These are phyloP conservation scores for Trichoderma semiorbis DNA, from an alignment of 2,329 filamentous ascomycete species.

Conservation along the genomic window DNA sequence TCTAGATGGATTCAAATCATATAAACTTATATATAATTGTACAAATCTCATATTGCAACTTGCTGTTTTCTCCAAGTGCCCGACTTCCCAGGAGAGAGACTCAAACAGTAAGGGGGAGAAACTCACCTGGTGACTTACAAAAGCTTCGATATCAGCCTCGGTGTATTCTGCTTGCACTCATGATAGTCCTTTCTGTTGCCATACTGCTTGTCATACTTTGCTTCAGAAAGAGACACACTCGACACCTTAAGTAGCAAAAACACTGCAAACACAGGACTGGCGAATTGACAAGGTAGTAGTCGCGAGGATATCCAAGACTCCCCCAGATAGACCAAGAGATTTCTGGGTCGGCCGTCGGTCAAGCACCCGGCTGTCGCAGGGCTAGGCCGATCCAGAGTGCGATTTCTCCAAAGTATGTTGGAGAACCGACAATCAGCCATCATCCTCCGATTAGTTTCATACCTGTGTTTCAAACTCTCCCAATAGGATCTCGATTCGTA, in stretches of 20 bases:
- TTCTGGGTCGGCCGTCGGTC: constrained; percentile 50
- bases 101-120: background rate
- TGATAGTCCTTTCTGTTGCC: constrained; percentile 63
- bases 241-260: constrained; percentile 62
- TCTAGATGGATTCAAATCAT: background rate
- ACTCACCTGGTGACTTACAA: constrained; percentile 28
- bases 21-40: background rate
- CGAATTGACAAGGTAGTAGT: constrained; percentile 44
- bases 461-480: background rate
- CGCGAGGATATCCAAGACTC: constrained; percentile 28
- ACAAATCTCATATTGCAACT: background rate
- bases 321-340: constrained; percentile 54
- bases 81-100: too few relatives aligned
- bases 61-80: background rate
- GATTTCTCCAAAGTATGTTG: constrained; percentile 71
- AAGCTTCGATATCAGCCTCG: constrained; percentile 61
- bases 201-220: constrained; percentile 64
- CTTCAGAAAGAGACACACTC: constrained; percentile 63
- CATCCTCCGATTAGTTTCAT: background rate
- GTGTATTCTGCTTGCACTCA: constrained; percentile 64
- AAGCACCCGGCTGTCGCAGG: constrained; percentile 55
- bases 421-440: constrained; percentile 47
- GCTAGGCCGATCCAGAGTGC: constrained; percentile 68
- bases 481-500: background rate
- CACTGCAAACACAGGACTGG: constrained; percentile 62